These are phyloP conservation scores for Pisolithus orientalis DNA, from an alignment of 768 basidiomycete genomes.

Conservation along the genomic window DNA sequence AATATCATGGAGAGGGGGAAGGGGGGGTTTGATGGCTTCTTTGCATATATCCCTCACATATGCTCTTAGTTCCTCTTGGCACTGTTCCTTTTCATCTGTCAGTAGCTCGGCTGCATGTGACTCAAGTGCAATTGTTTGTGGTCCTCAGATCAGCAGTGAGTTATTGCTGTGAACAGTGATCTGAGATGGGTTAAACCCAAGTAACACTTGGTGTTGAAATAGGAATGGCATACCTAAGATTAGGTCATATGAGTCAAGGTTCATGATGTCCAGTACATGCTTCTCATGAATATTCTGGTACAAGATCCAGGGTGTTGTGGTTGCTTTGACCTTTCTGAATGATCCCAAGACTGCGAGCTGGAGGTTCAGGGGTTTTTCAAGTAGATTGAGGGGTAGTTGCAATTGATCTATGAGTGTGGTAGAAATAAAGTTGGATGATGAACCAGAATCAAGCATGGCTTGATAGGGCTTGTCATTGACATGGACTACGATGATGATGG, in stretches of 20 bases:
- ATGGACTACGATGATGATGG: no score
- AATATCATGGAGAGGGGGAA: constrained; percentile 16
- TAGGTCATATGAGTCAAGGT: constrained; percentile 32
- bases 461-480: no score
- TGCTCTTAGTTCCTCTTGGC: constrained; percentile 8
- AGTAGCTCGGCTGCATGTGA: not conserved
- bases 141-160: no score
- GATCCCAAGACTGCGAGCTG: no score
- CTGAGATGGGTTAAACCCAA: constrained; percentile 3
- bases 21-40: constrained; percentile 19
- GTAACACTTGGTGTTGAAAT: constrained; percentile 23
- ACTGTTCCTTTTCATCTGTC: not conserved
- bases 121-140: no score
- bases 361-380: no score
- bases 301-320: constrained; percentile 1
- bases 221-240: constrained; percentile 36
- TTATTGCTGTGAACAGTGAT: no score
- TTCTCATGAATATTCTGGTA: constrained; percentile 16
- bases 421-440: no score
- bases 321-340: no score
- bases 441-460: no score
- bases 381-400: no score
- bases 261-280: constrained; percentile 32
- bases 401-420: no score
- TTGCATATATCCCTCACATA: constrained; percentile 22